These are phyloP conservation scores for Xylaria telfairii DNA, from an alignment of 495 filamentous ascomycete species.

Conservation along the genomic window DNA sequence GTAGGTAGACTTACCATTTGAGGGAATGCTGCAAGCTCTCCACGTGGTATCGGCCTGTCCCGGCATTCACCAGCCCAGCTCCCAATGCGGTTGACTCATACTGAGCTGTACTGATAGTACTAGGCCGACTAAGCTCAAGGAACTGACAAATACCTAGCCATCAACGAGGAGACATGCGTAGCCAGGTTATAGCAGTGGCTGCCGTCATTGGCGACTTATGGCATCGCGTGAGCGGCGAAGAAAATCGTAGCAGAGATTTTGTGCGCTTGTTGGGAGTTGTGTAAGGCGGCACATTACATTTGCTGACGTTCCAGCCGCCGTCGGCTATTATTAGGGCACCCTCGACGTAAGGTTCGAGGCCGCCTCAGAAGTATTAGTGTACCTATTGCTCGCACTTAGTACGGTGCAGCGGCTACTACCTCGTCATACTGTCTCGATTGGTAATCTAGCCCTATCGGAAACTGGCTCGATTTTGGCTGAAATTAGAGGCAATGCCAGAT, in stretches of 20 bases:
- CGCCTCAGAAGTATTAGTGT: conserved; percentile 7
- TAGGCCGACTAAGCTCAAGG: background rate
- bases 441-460: conserved; percentile 14
- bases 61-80: conserved; percentile 17
- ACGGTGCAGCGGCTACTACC: background rate
- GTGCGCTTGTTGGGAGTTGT: too few species aligned
- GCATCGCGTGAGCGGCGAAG: conserved; percentile 17
- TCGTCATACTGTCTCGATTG: conserved; percentile 10
- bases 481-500: conserved; percentile 24
- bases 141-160: conserved; percentile 17
- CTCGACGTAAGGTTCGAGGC: background rate
- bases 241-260: too few species aligned
- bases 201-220: conserved; percentile 15
- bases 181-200: conserved; percentile 1
- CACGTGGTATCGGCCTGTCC: conserved; percentile 23
- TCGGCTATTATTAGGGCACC: conserved; percentile 25
- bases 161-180: conserved; percentile 11
- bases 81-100: conserved; percentile 23
- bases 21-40: conserved; percentile 23
- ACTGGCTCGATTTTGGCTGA: conserved; percentile 14
- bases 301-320: conserved; percentile 15
- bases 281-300: conserved; percentile 17
- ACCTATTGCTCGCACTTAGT: background rate
- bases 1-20: background rate
- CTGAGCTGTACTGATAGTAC: conserved; percentile 21